Base-by-base conservation (phyloP, 257 asterid species). In the Solanum chiquidenum region DNA sequence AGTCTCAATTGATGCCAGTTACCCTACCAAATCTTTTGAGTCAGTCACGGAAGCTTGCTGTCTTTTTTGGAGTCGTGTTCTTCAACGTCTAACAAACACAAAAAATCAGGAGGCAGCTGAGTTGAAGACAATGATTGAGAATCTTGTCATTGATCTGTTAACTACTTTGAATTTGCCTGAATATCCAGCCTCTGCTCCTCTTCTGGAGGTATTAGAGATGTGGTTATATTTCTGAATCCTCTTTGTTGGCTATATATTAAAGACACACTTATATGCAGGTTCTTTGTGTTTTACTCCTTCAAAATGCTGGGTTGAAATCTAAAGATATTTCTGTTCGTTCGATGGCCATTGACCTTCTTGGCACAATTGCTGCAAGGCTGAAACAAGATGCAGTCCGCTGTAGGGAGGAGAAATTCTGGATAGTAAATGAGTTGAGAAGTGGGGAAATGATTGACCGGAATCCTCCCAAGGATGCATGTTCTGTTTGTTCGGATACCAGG, bases 261-360 rank as follows among this genome's bases (percentile, higher is more conserved):
- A 93, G 88, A 37, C 88, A 84, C 87, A 73, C 88, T 90, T 89
- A 16, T 90, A 29, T 89, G 94, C 94, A 97, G 99, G 99, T 97
- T 91, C 92, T 97, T 84, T 96, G 99, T 72, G 99, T 97, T 87
- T 93, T 97, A 87, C 98, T 97, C 85, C 98, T 97, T 87, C 98
- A 97, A 90, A 97, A 97, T 94, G 98, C 98, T 82, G 99, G 99
- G 86, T 89, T 90, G 89, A 94, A 96, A 91, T 96, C 99, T 33
- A 97, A 97, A 92, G 99, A 97, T 89, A 92, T 89, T 89, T 90
- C 94, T 74, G 98, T 98, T 90, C 95, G 99, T 73, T 94, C 98
- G 58, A 94, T 97, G 98, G 98, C 99, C 91, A 97, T 97, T 93
- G 99, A 97, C 90, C 96, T 97, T 89, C 98, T 97, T 91, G 99